Conservation (phyloP, 441 rosid genomes). For the Hypseocharis bilobata region DNA sequence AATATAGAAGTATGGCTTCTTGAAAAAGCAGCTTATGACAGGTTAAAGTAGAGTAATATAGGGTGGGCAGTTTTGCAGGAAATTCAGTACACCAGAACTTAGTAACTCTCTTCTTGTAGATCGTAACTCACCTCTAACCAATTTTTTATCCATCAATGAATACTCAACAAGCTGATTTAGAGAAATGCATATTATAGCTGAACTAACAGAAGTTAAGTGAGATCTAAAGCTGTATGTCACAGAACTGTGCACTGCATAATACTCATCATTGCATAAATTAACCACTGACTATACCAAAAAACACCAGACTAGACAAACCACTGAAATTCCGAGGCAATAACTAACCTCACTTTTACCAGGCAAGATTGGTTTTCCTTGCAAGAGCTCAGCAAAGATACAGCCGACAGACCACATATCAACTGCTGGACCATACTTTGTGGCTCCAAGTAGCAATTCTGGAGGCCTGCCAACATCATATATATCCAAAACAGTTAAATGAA, state of each 20-base stretch:
- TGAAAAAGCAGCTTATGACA: not conserved
- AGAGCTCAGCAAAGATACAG: slow-evolving; percentile 87
- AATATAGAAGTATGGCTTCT: not conserved
- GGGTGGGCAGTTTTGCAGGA: not conserved
- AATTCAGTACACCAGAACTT: not conserved
- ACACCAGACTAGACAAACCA: not conserved
- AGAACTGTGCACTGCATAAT: no score
- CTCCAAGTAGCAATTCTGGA: slow-evolving; percentile 90
- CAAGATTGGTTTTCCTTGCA: slow-evolving; percentile 79
- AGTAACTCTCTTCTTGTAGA: not conserved
- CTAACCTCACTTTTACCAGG: slow-evolving; percentile 86
- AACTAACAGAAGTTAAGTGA: no score
- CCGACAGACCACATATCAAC: slow-evolving; percentile 99
- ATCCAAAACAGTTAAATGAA: not conserved
- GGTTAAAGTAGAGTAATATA: not conserved
- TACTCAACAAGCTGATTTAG: no score
- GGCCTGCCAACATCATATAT: slow-evolving; percentile 44
- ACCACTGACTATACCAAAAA: not conserved
- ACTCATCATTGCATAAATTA: not conserved
- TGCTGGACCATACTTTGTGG: slow-evolving; percentile 95
- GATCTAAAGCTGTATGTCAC: no score
- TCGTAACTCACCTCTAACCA: not conserved
- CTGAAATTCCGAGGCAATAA: not conserved
- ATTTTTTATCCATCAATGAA: no score
- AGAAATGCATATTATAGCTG: no score